Evolutionary conservation across 2,329 filamentous ascomycete genomes (phyloP).

Genomic region (Colletotrichum camelliae): DNA sequence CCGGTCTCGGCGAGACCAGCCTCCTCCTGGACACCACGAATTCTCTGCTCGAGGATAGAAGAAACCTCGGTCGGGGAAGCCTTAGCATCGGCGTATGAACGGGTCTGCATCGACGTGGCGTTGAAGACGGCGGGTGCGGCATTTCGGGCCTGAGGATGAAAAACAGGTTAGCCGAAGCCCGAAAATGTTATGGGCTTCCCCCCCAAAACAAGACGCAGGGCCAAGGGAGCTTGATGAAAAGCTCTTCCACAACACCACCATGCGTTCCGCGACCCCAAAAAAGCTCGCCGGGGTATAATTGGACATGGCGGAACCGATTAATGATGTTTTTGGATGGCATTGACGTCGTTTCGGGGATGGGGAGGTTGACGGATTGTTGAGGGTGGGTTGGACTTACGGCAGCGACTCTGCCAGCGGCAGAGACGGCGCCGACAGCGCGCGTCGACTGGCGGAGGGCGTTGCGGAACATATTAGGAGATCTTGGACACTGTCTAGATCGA

Average conservation of each 20-base stretch:
- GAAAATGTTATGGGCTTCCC: constrained; percentile 37
- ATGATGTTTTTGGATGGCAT: constrained; percentile 51
- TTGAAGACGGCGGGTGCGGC: constrained; percentile 80
- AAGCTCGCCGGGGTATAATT: constrained; percentile 37
- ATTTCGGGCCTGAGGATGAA: constrained; percentile 77
- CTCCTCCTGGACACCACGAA: constrained; percentile 98
- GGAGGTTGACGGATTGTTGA: constrained; percentile 30
- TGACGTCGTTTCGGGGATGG: constrained; percentile 42
- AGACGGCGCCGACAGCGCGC: constrained; percentile 92
- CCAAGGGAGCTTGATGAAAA: constrained; percentile 40
- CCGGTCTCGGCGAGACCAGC: constrained; percentile 96
- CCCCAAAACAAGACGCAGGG: constrained; percentile 30
- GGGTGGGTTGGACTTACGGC: constrained; percentile 73
- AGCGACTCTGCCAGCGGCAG: constrained; percentile 89
- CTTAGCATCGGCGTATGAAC: constrained; percentile 93
- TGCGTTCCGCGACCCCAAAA: constrained; percentile 36
- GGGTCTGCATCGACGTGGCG: constrained; percentile 73
- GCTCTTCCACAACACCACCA: constrained; percentile 26
- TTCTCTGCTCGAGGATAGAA: constrained; percentile 98
- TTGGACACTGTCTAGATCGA: constrained; percentile 55
- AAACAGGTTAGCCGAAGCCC: constrained; percentile 60
- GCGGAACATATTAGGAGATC: constrained; percentile 84
- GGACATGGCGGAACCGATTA: constrained; percentile 42
- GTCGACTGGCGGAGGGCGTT: constrained; percentile 97
- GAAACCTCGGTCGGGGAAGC: constrained; percentile 97